These are phyloP conservation scores for Cymbopogon flexuosus DNA, from an alignment of 202 grass and related monocot genomes.

Conservation along the genomic window DNA sequence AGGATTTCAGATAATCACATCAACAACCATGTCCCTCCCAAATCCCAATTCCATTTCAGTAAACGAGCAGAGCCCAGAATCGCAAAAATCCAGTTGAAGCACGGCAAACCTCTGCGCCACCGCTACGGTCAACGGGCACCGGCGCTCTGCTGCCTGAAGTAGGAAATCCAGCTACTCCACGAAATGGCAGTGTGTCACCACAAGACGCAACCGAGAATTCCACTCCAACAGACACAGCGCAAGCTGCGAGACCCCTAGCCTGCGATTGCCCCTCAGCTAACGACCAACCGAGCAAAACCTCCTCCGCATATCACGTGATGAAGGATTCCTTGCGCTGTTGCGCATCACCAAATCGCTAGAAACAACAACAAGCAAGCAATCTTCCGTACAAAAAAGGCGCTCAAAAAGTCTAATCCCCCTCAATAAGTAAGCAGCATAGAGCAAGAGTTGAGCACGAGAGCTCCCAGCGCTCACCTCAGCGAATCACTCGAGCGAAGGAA, in stretches of 20 bases:
- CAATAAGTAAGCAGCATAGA: neutral
- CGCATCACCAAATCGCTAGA: neutral
- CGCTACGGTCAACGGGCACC: neutral
- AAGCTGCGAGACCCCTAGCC: neutral
- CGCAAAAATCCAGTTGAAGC: neutral
- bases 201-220: neutral
- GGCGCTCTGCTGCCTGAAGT: neutral
- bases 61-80: neutral
- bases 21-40: neutral
- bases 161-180: neutral
- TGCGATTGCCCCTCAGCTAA: neutral
- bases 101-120: neutral
- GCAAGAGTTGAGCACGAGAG: neutral
- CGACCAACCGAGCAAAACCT: neutral
- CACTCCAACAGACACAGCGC: neutral
- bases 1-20: constrained; percentile 6
- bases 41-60: neutral
- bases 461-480: constrained; percentile 40
- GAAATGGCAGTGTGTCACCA: neutral
- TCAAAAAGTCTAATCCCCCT: neutral
- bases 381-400: neutral
- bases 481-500: neutral
- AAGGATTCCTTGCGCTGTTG: neutral
- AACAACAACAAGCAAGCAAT: neutral
- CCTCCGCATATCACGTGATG: neutral